Evolutionary conservation across 345 rosid genomes (phyloP), one percentile per base, ranked within the genome.

Genomic region (Euphorbia lathyris): DNA sequence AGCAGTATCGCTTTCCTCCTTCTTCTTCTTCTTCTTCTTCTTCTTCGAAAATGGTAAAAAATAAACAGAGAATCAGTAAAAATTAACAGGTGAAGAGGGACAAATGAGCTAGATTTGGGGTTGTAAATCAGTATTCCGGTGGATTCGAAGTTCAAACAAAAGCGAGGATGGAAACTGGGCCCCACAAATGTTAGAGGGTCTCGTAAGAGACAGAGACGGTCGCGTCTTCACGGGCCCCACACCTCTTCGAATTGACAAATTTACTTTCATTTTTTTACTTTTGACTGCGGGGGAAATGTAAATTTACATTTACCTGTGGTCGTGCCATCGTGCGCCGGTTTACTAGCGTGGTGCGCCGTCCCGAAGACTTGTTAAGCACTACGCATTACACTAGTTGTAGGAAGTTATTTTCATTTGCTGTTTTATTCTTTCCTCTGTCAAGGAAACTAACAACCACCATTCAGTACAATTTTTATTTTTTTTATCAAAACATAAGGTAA

Each of bases 121-220:
- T 1, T 45, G 42, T 10, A 32, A 57, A 27, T 48, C 22, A 42
- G 3, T 57, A 59, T 1, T 56, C 30, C 72, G 73, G 45, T 72
- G 71, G 62, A 72, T 70, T 79, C 74, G 14, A 74, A 79, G 72
- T 76, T 80, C 72, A 77, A 77, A 64, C 72, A 68, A 45, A 78
- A 70, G 74, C 20, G 66, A 65, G 53, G 60, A 72, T 63, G 72
- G 6, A 48, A 42, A 43, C 11, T 13, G 0, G 68, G 80, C 16
- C 78, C 81, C 80, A 38, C 70, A 1, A 43, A 57, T 43, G 23
- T 36, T 23, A 34, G 69, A 57, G 42, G 50, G 38, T n/a, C 48
- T 71, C 43, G 72, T 60, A 71, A 65, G 61, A 76, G 79, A 78
- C 77, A 71, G 74, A 66, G 69, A 50, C 56, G 69, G 77, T 76